Evolutionary conservation across 139 green algal species (phyloP).

Genomic region (Diplosphaera chodatii): DNA sequence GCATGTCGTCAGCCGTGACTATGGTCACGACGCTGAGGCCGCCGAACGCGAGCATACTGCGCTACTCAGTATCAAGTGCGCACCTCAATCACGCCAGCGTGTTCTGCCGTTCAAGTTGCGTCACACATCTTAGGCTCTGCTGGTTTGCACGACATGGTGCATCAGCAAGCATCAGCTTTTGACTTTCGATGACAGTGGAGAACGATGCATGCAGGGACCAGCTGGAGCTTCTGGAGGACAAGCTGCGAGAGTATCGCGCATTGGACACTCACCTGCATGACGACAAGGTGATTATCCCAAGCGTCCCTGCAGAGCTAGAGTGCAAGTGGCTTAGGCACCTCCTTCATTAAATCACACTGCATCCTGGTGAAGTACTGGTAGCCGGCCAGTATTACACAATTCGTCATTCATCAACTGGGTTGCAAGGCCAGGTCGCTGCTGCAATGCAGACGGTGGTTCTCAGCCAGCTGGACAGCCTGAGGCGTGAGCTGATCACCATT

Average conservation of each 20-base stretch:
- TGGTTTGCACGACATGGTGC: too few relatives aligned
- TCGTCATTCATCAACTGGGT: too few relatives aligned
- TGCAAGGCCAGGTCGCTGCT: too few relatives aligned
- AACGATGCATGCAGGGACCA: constrained; percentile 36
- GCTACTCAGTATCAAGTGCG: constrained; percentile 34
- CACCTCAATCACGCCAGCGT: neutral
- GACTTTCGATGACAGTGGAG: too few relatives aligned
- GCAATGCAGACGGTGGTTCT: constrained; percentile 37
- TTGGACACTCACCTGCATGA: constrained; percentile 19
- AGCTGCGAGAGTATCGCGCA: constrained; percentile 39
- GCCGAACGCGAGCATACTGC: constrained; percentile 38
- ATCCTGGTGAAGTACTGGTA: too few relatives aligned
- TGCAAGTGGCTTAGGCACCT: too few relatives aligned
- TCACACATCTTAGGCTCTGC: too few relatives aligned
- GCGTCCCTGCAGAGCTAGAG: too few relatives aligned
- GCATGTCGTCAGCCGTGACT: constrained; percentile 37
- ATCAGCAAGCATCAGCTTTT: too few relatives aligned
- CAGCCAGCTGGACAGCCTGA: constrained; percentile 41
- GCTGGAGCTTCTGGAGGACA: constrained; percentile 52
- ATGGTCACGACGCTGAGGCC: constrained; percentile 32
- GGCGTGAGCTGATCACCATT: constrained; percentile 37
- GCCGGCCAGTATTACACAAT: neutral
- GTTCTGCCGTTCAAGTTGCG: too few relatives aligned
- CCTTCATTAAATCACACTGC: too few relatives aligned
- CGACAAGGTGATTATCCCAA: constrained; percentile 24